phyloP scores from a whole-genome alignment of 129 eudicot species.

The Tanacetum coccineum region DNA sequence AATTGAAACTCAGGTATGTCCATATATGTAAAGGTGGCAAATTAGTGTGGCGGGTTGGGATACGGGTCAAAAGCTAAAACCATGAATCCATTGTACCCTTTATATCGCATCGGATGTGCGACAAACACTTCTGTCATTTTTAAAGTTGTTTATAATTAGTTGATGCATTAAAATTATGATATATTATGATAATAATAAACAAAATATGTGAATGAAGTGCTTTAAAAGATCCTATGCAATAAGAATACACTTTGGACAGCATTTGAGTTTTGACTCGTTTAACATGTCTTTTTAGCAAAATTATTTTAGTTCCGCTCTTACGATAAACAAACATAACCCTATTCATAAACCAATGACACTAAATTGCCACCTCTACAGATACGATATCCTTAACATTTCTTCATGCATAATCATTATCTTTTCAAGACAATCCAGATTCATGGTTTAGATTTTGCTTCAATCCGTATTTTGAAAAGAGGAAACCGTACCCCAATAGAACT shows the following conservation, averaged over 20 bases:
- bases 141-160: no score
- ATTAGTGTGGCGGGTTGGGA: background rate
- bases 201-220: background rate
- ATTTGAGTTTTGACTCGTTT: background rate
- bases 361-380: background rate
- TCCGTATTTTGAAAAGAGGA: background rate
- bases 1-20: slow-evolving; percentile 1
- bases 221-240: background rate
- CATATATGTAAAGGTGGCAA: background rate
- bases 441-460: slow-evolving; percentile 7
- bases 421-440: background rate
- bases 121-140: no score
- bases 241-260: background rate
- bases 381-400: no score
- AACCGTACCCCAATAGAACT: background rate
- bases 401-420: background rate
- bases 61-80: background rate
- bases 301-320: background rate
- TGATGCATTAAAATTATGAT: background rate
- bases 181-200: background rate
- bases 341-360: background rate
- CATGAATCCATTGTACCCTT: no score
- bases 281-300: no score
- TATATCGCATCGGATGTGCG: no score
- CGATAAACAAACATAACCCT: background rate